A percentile compares a stretch with the other conserved stretches of the same genome.
Conservation (phyloP, 1,139 yeast species). For the Pichiaceae sp. region DNA sequence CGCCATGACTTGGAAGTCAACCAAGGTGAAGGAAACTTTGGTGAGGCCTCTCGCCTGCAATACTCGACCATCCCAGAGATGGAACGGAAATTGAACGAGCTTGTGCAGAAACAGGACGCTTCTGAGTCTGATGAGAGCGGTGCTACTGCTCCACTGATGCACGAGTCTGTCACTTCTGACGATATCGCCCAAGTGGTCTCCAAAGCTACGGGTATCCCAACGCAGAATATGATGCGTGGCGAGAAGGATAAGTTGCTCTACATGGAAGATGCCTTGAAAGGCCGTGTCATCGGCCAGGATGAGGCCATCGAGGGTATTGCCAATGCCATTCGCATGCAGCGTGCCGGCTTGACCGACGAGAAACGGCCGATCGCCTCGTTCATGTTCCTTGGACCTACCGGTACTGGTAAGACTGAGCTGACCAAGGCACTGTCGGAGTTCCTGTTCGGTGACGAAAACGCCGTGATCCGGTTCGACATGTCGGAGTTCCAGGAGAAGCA, state of each 20-base stretch:
- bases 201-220: conserved; percentile 93
- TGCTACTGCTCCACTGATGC: conserved; percentile 39
- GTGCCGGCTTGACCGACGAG: conserved; percentile 93
- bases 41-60: conserved; percentile 80
- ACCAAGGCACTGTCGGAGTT: conserved; percentile 90
- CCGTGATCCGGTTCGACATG: conserved; percentile 92
- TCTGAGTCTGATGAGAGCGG: conserved; percentile 16
- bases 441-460: conserved; percentile 76
- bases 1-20: conserved; percentile 73
- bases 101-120: conserved; percentile 29
- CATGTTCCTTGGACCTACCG: conserved; percentile 95
- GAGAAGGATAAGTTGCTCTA: conserved; percentile 83
- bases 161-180: conserved; percentile 89
- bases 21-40: conserved; percentile 81
- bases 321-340: conserved; percentile 90
- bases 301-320: conserved; percentile 86
- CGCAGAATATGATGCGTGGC: conserved; percentile 84
- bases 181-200: conserved; percentile 90
- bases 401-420: conserved; percentile 95
- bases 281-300: conserved; percentile 89
- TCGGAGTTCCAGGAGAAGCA: conserved; percentile 96
- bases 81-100: conserved; percentile 52
- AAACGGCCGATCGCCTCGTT: conserved; percentile 94
- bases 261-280: conserved; percentile 74
- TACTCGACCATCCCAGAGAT: conserved; percentile 79